A percentile compares a stretch with the other conserved stretches of the same genome.
These are phyloP conservation scores for Isabelozyma pseudorhagii DNA, from an alignment of 805 yeast genomes.

Conservation along the genomic window DNA sequence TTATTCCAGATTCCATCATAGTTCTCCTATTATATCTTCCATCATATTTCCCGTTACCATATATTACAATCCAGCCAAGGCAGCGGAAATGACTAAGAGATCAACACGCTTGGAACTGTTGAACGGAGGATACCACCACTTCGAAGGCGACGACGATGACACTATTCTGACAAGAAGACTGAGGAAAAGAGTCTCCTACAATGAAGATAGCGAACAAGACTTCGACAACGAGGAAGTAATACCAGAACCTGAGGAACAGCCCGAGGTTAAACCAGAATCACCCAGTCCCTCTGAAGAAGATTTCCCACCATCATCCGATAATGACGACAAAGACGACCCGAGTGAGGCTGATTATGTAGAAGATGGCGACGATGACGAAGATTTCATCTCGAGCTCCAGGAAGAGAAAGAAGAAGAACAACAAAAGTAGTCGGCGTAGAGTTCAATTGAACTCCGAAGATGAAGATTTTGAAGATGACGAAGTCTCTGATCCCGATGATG, in stretches of 20 bases:
- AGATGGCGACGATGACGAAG: conserved; percentile 19
- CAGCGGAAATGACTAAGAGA: conserved; percentile 3
- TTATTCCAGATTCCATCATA: neutral
- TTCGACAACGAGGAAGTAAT: conserved; percentile 5
- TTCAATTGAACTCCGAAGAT: conserved; percentile 8
- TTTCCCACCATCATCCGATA: neutral
- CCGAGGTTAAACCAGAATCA: neutral
- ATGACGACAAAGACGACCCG: conserved; percentile 6
- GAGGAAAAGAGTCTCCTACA: conserved; percentile 3
- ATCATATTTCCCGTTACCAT: conserved; percentile 1
- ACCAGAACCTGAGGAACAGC: conserved; percentile 1
- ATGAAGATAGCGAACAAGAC: neutral
- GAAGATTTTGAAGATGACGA: conserved; percentile 12
- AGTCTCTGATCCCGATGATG: conserved; percentile 16
- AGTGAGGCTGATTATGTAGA: conserved; percentile 11
- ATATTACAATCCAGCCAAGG: conserved; percentile 2
- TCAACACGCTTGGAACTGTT: neutral
- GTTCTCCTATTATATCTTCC: neutral
- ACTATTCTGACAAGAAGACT: neutral
- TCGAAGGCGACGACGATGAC: conserved; percentile 1
- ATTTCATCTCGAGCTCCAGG: conserved; percentile 1
- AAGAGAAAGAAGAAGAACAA: conserved; percentile 7
- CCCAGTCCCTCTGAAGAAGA: neutral
- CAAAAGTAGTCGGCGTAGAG: conserved; percentile 1
- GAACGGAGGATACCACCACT: neutral